Conservation (phyloP, 345 rosid genomes). For the Theobroma cacao region DNA sequence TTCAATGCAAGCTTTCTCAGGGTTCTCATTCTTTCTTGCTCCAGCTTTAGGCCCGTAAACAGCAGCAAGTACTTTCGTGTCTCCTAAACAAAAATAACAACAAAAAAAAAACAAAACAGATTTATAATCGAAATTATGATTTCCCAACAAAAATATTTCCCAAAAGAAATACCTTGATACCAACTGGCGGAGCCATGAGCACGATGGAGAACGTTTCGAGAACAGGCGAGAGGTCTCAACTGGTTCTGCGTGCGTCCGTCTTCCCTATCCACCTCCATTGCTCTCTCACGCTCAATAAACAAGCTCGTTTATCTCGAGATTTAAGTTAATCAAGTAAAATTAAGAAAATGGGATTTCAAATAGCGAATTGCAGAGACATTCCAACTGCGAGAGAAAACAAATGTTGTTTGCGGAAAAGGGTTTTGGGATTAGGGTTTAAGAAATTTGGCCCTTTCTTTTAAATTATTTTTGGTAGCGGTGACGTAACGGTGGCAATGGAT, state of each 20-base stretch:
- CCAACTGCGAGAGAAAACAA: neutral
- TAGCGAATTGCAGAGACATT: neutral
- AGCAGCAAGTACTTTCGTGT: conserved; percentile 82
- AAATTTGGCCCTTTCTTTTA: neutral
- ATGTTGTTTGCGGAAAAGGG: neutral
- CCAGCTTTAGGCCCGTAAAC: conserved; percentile 96
- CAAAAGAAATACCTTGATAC: conserved; percentile 63
- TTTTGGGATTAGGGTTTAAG: neutral
- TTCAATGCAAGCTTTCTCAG: conserved; percentile 85
- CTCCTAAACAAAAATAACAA: conserved; percentile 39
- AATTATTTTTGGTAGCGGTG: neutral
- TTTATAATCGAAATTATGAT: neutral
- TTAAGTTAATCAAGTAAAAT: neutral
- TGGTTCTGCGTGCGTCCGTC: conserved; percentile 46
- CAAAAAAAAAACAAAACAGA: neutral
- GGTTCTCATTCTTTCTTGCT: conserved; percentile 83
- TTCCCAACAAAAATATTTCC: neutral
- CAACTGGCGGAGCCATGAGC: conserved; percentile 98
- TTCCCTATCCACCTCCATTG: conserved; percentile 12
- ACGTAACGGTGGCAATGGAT: too few species aligned
- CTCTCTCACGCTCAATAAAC: neutral
- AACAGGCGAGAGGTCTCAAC: conserved; percentile 73
- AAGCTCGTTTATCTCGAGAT: neutral
- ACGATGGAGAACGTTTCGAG: conserved; percentile 73
- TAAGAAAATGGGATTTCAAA: neutral